These are phyloP conservation scores for Clonostachys solani DNA, from an alignment of 2,329 filamentous ascomycete species.

Conservation along the genomic window DNA sequence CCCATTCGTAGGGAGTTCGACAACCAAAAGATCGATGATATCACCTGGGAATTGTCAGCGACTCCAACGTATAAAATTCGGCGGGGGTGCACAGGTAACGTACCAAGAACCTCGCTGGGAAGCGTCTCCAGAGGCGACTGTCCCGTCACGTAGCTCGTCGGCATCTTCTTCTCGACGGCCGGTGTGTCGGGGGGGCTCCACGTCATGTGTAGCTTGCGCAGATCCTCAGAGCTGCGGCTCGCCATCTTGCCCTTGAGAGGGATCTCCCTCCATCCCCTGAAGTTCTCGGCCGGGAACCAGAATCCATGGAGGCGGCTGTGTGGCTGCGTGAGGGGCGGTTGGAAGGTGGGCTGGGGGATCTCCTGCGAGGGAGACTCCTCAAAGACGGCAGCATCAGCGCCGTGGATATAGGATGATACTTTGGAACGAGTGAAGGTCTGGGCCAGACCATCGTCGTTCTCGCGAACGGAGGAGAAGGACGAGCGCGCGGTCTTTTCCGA, in stretches of 20 bases:
- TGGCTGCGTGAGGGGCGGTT: constrained; percentile 49
- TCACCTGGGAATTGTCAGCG: constrained; percentile 41
- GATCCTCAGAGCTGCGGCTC: constrained; percentile 58
- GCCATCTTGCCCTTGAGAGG: constrained; percentile 53
- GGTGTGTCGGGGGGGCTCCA: constrained; percentile 37
- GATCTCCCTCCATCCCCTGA: constrained; percentile 61
- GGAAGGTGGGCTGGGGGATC: constrained; percentile 39
- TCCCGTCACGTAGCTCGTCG: constrained; percentile 30
- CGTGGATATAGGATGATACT: constrained; percentile 51
- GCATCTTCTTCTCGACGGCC: constrained; percentile 21
- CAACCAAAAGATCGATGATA: constrained; percentile 70
- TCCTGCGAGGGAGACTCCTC: constrained; percentile 38
- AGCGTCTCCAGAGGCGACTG: constrained; percentile 60
- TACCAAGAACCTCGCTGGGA: constrained; percentile 68
- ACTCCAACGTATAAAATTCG: not conserved
- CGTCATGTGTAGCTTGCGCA: constrained; percentile 49
- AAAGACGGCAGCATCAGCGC: constrained; percentile 44
- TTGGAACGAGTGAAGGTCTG: constrained; percentile 62
- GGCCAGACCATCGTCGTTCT: constrained; percentile 53
- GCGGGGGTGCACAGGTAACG: constrained; percentile 21
- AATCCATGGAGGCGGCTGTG: constrained; percentile 52
- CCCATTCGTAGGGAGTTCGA: constrained; percentile 69
- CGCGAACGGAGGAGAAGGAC: constrained; percentile 59
- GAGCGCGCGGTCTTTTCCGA: constrained; percentile 38
- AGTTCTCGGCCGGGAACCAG: constrained; percentile 54